These are phyloP conservation scores for Phytophthora pseudosyringae DNA, from an alignment of 352 stramenopile species.

Conservation along the genomic window DNA sequence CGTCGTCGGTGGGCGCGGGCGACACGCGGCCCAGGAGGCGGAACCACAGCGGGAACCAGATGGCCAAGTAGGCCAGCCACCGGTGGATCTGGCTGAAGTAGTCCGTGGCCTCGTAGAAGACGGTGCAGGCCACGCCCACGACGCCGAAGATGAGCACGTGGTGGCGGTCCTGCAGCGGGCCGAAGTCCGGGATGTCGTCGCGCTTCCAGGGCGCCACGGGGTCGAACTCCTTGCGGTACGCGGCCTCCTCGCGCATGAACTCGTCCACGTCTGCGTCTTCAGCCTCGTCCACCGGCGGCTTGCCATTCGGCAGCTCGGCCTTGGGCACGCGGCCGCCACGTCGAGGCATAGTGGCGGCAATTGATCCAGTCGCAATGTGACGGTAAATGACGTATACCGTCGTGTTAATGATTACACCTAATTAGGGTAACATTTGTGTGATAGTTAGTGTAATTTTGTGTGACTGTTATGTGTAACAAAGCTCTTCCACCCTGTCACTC, in stretches of 20 bases:
- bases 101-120: slow-evolving; percentile 76
- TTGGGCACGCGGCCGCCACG: slow-evolving; percentile 19
- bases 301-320: slow-evolving; percentile 26
- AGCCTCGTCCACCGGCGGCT: slow-evolving; percentile 3
- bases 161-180: slow-evolving; percentile 63
- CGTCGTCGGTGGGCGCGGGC: slow-evolving; percentile 64
- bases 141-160: slow-evolving; percentile 72
- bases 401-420: slow-evolving; percentile 3
- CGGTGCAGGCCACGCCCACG: slow-evolving; percentile 69
- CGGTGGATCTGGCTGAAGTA: slow-evolving; percentile 79
- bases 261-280: slow-evolving; percentile 39
- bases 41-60: slow-evolving; percentile 87
- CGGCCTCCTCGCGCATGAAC: slow-evolving; percentile 53
- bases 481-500: no score
- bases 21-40: slow-evolving; percentile 72
- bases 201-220: slow-evolving; percentile 85
- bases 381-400: slow-evolving; percentile 1
- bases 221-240: slow-evolving; percentile 72
- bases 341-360: slow-evolving; percentile 25
- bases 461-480: neutral
- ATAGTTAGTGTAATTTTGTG: neutral
- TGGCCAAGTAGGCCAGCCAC: slow-evolving; percentile 77
- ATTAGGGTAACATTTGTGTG: neutral
- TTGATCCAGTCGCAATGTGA: slow-evolving; percentile 13
- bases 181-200: slow-evolving; percentile 81